Conservation (phyloP, 257 asterid genomes). For the Solanum ossicruentum region DNA sequence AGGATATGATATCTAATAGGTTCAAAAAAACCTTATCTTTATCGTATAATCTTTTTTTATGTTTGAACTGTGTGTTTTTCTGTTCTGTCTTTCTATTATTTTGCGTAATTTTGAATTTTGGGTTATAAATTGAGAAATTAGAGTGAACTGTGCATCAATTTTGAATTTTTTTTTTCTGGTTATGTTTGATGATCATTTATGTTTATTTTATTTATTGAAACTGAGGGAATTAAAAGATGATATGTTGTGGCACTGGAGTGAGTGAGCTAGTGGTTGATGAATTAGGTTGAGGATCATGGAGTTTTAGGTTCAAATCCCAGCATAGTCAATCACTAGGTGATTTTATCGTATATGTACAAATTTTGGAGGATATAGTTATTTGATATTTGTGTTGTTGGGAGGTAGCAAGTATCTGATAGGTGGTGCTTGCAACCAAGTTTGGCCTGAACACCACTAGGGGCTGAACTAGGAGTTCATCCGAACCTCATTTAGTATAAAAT, state of each 20-base stretch:
- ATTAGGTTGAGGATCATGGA: neutral
- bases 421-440: neutral
- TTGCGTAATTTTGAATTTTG: neutral
- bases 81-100: neutral
- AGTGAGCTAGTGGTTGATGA: neutral
- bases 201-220: neutral
- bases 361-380: neutral
- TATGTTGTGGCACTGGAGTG: too few relatives aligned
- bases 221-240: neutral
- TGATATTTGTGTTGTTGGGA: neutral
- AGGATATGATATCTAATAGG: neutral
- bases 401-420: neutral
- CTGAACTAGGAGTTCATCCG: neutral
- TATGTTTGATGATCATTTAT: neutral
- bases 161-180: neutral
- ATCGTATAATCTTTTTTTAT: neutral
- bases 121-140: neutral
- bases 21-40: neutral
- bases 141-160: neutral
- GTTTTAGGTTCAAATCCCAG: neutral
- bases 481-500: neutral
- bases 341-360: neutral
- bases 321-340: neutral
- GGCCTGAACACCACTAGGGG: neutral
- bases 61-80: neutral